Percentiles rank a stretch among this genome's conserved stretches.
Evolutionary conservation across 2,329 filamentous ascomycete genomes (phyloP).

Genomic region (Diaporthe caulivora): DNA sequence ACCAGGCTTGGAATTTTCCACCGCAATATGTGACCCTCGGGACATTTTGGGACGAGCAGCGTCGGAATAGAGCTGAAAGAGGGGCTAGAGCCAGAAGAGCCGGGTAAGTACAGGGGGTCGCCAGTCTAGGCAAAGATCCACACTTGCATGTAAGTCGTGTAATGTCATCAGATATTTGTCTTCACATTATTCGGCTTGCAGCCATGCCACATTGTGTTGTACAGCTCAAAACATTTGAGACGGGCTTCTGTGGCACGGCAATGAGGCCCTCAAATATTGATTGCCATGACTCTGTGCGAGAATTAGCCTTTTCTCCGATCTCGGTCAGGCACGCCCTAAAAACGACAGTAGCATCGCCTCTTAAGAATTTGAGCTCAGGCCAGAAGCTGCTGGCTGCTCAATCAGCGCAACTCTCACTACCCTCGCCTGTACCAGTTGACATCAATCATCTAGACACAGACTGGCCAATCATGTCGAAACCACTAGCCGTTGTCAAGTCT

Average conservation of each 20-base stretch:
- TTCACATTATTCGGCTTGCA: not conserved
- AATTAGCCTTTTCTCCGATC: not conserved
- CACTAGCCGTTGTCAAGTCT: constrained; percentile 51
- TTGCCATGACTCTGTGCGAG: not conserved
- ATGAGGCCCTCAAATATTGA: not conserved
- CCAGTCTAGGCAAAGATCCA: not conserved
- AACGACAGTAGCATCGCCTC: not conserved
- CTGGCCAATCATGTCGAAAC: constrained; percentile 43
- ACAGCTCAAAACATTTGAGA: not conserved
- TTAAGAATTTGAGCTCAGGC: too few species aligned
- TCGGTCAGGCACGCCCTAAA: not conserved
- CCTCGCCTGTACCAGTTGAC: not conserved
- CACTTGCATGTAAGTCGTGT: not conserved
- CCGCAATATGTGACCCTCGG: constrained; percentile 4
- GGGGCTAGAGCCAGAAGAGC: not conserved
- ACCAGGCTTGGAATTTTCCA: constrained; percentile 2
- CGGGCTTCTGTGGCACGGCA: not conserved
- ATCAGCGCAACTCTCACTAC: not conserved
- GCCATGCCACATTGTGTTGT: too few species aligned
- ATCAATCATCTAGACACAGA: not conserved
- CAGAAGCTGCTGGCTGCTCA: not conserved
- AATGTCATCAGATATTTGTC: too few species aligned
- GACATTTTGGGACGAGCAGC: constrained; percentile 9
- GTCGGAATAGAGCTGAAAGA: not conserved
- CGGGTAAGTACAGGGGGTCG: not conserved